Evolutionary conservation across 768 basidiomycete species (phyloP).

Genomic region (Rubroboletus satanas): DNA sequence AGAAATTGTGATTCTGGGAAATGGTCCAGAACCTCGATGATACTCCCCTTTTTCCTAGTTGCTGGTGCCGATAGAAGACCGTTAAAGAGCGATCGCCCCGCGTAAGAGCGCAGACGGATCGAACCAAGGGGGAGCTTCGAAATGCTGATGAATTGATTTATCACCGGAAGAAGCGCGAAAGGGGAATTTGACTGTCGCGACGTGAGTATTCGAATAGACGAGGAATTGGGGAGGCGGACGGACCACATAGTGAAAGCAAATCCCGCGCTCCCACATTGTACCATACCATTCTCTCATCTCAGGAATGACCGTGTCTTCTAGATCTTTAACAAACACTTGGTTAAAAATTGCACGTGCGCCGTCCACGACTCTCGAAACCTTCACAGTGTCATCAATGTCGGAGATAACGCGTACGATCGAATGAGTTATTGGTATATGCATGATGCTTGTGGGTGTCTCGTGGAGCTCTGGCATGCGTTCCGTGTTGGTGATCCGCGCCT

Average conservation of each 20-base stretch:
- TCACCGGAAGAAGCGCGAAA: slow-evolving; percentile 74
- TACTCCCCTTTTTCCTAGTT: slow-evolving; percentile 73
- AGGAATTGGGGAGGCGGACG: slow-evolving; percentile 29
- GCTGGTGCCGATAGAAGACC: slow-evolving; percentile 81
- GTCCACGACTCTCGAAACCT: slow-evolving; percentile 59
- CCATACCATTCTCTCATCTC: slow-evolving; percentile 82
- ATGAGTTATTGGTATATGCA: slow-evolving; percentile 52
- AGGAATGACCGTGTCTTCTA: slow-evolving; percentile 73
- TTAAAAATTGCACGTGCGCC: slow-evolving; percentile 83
- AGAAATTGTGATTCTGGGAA: slow-evolving; percentile 77
- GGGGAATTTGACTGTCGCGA: slow-evolving; percentile 79
- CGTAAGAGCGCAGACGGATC: slow-evolving; percentile 80
- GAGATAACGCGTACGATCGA: slow-evolving; percentile 77
- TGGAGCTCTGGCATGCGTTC: slow-evolving; percentile 44
- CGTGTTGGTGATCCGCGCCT: slow-evolving; percentile 40
- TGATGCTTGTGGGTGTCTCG: slow-evolving; percentile 20
- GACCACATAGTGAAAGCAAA: slow-evolving; percentile 86
- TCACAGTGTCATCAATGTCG: slow-evolving; percentile 90
- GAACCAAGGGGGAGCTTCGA: slow-evolving; percentile 72
- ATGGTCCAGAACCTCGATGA: slow-evolving; percentile 71
- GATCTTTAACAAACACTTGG: slow-evolving; percentile 87
- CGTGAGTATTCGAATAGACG: background rate
- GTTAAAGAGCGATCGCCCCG: slow-evolving; percentile 76
- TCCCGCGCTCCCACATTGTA: slow-evolving; percentile 64
- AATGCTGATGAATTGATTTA: slow-evolving; percentile 70